Base-by-base conservation (phyloP, 1,139 yeast species). In the Yamadazyma taylorii region DNA sequence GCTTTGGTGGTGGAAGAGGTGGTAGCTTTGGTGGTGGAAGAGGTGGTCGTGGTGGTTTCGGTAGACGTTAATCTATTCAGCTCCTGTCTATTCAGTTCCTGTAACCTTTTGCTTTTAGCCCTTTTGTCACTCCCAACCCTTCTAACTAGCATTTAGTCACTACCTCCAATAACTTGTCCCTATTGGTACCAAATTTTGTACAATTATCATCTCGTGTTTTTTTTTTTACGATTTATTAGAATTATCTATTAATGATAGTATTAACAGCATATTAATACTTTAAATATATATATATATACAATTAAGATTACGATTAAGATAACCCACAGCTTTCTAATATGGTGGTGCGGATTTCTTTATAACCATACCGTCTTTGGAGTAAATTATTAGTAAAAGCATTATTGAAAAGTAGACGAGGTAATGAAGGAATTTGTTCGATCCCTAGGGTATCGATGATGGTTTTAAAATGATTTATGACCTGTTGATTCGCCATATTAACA, bases 1-100 rank as follows among this genome's bases (percentile, higher is more conserved):
- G 63, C 17, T 51, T 69, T 35, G 74, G 74, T 35, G 67, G 69
- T 36, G 61, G 73, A 40, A 53, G 67, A 33, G 81, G 85, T 40
- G 79, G 85, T 40, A 79, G 79, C 33, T 56, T 24, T 34, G 32
- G 39, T 22, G 33, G 50, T 8, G 67, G 72, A 39, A 68, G 67
- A 33, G 81, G 85, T 40, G 79, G n/a, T n/a, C n/a, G 79, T 33
- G 55, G 5, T 34, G 32, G 39, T 22, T 30, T 48, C 3, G 67
- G 72, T 38, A 68, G 75, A 39, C 15, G 32, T 29, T 19, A 32
- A 24, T 10, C 23, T 21, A 8, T 21, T 7, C 10, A 21, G 23
- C 23, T 21, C 23, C 10, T 21, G 10, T 10, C 23, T 7, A 8
- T 10, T 10, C 23, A 21, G 10, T 21, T 21, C 23, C 23, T 21